Evolutionary conservation across 495 filamentous ascomycete species (phyloP), one percentile per base, ranked within the genome.

Genomic region (Talaromyces stipitatus): DNA sequence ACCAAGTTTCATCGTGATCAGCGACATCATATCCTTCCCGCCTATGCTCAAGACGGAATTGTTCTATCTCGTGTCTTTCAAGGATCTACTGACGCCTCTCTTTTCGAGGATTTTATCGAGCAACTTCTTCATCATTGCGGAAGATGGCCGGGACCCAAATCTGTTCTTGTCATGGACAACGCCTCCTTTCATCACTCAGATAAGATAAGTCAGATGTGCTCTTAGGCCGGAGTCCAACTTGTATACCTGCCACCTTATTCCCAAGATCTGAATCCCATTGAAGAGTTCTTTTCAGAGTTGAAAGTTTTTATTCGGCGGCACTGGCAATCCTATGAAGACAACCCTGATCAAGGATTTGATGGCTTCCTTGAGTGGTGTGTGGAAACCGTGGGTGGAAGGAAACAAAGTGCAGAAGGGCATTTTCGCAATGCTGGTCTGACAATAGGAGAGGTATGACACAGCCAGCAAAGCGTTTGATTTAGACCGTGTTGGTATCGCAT

Each of bases 151-250:
- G 65, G 71, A 50, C 70, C 62, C 18, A 72, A 69, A 43, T 75
- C 68, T 24, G 72, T 78, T 8, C 32, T 79, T 30, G 54, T 79
- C 22, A 76, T 75, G 65, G 76, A 78, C 52, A 76, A 78, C 64
- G 66, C 68, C 18, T 74, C 70, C 16, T 71, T 76, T 53, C 62
- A 79, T 60, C 63, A 63, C 57, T 63, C 60, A 2, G 61, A 70
- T 3, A 47, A 60, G 36, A 60, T 76, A n/a, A 41, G 70, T 41
- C 48, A 71, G 28, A 58, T 75, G 56, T 77, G 65, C 54, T 41
- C 45, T 8, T 57, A 66, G 22, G 66, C 69, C 23, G 69, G 75
- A 18, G 72, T 78, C 1, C 70, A 64, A 46, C 54, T 75, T 4
- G 16, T 72, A 24, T 76, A 65, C 48, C 26, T 67, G 3, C 62